A percentile compares a stretch with the other conserved stretches of the same genome.
Evolutionary conservation across 164 flowering plant species (phyloP).

Genomic region (Echeveria elegans): DNA sequence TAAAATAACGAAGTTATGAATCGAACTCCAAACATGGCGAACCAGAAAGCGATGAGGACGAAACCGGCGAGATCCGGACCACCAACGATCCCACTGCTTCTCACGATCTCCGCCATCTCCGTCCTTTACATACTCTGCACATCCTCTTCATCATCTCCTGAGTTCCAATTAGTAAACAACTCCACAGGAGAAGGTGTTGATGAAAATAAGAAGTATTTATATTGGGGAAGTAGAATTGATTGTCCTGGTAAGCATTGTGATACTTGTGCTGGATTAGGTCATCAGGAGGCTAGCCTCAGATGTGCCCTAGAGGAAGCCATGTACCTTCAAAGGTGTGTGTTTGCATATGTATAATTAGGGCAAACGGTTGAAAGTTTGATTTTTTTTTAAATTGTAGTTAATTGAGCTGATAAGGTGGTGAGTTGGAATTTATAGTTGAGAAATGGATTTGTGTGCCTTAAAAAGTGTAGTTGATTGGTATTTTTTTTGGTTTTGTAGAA

Average conservation of each 20-base stretch:
- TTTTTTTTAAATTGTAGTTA: not conserved
- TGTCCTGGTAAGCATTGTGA: constrained; percentile 97
- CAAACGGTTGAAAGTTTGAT: not conserved
- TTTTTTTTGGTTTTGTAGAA: constrained; percentile 41
- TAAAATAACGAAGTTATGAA: too few relatives aligned
- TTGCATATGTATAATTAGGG: not conserved
- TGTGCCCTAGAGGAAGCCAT: constrained; percentile 98
- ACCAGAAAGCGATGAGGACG: constrained; percentile 31
- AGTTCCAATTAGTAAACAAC: constrained; percentile 18
- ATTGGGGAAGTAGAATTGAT: constrained; percentile 86
- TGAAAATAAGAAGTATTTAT: constrained; percentile 45
- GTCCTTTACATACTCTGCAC: constrained; percentile 40
- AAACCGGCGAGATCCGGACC: constrained; percentile 38
- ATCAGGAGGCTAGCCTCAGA: constrained; percentile 93
- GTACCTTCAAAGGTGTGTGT: constrained; percentile 59
- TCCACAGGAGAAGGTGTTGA: constrained; percentile 16
- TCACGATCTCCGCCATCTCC: constrained; percentile 29
- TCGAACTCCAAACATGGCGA: constrained; percentile 33
- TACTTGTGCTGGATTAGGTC: constrained; percentile 89
- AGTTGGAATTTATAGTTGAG: not conserved
- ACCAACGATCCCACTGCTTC: constrained; percentile 23
- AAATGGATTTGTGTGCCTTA: not conserved
- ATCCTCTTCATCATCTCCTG: constrained; percentile 13
- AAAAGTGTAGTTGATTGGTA: not conserved
- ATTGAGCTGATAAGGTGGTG: not conserved